Evolutionary conservation across 2,329 filamentous ascomycete genomes (phyloP).

Genomic region (Aureobasidium sp.): DNA sequence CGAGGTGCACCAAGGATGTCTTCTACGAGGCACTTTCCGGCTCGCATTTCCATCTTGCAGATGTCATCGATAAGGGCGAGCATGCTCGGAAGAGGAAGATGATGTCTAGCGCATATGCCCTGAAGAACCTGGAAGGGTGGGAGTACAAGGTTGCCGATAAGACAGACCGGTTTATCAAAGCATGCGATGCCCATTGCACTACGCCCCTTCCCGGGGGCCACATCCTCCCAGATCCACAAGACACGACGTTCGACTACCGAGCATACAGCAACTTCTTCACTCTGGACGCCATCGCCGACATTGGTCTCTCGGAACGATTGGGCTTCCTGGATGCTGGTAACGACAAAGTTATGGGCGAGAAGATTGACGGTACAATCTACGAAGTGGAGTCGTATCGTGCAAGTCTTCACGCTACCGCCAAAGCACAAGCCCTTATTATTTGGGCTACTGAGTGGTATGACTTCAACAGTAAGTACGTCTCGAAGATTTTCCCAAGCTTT

Average conservation of each 20-base stretch:
- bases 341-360: constrained; percentile 33
- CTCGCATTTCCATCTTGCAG: constrained; percentile 39
- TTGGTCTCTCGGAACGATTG: constrained; percentile 27
- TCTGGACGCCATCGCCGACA: constrained; percentile 30
- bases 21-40: constrained; percentile 36
- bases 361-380: constrained; percentile 45
- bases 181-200: constrained; percentile 47
- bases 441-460: constrained; percentile 59
- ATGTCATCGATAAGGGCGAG: constrained; percentile 43
- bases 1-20: constrained; percentile 40
- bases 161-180: constrained; percentile 35
- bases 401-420: constrained; percentile 57
- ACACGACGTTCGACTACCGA: constrained; percentile 20
- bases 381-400: constrained; percentile 31
- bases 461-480: constrained; percentile 56
- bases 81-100: constrained; percentile 46
- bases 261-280: constrained; percentile 30
- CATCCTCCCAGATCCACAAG: constrained; percentile 29
- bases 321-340: constrained; percentile 40
- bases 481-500: constrained; percentile 54
- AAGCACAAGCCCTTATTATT: constrained; percentile 56
- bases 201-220: constrained; percentile 12
- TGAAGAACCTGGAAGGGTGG: constrained; percentile 46
- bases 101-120: constrained; percentile 42
- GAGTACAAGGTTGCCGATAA: constrained; percentile 47